Percentiles rank a stretch among this genome's conserved stretches.
These are phyloP conservation scores for Sphagnum fallax DNA, from an alignment of 228 moss, liverwort and hornwort species.

Conservation along the genomic window DNA sequence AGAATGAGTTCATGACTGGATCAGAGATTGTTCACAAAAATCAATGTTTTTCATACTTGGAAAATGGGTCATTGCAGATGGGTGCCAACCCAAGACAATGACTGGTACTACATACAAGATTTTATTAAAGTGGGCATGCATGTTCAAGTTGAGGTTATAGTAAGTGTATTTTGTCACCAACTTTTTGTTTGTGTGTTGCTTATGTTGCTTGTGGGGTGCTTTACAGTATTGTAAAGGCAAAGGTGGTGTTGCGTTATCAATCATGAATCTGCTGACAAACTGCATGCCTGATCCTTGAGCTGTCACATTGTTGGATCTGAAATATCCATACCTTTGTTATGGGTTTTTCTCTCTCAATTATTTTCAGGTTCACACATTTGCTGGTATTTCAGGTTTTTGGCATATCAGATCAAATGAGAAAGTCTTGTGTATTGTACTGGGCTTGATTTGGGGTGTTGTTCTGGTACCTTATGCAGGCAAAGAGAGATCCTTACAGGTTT, in stretches of 20 bases:
- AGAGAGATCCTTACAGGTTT: slow-evolving; percentile 92
- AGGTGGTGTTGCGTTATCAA: no score
- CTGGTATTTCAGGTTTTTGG: no score
- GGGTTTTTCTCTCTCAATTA: not conserved
- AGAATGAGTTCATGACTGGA: no score
- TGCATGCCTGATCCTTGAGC: not conserved
- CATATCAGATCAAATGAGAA: no score
- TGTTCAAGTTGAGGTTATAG: slow-evolving; percentile 95
- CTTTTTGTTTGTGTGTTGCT: not conserved
- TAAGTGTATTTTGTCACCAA: slow-evolving; percentile 17
- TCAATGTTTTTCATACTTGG: no score
- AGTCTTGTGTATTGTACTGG: no score
- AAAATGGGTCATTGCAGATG: slow-evolving; percentile 42
- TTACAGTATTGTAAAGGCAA: no score
- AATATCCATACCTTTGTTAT: not conserved
- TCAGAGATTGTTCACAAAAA: no score
- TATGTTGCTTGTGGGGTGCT: not conserved
- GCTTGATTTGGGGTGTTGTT: no score
- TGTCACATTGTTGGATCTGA: not conserved
- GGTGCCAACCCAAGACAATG: slow-evolving; percentile 90
- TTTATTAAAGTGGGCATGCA: slow-evolving; percentile 80
- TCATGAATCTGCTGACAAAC: no score
- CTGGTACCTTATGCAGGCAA: slow-evolving; percentile 51
- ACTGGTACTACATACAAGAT: slow-evolving; percentile 89
- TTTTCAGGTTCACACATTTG: no score